Evolutionary conservation across 805 yeast species (phyloP).

Genomic region (Saccharomycopsis synnaedendra): DNA sequence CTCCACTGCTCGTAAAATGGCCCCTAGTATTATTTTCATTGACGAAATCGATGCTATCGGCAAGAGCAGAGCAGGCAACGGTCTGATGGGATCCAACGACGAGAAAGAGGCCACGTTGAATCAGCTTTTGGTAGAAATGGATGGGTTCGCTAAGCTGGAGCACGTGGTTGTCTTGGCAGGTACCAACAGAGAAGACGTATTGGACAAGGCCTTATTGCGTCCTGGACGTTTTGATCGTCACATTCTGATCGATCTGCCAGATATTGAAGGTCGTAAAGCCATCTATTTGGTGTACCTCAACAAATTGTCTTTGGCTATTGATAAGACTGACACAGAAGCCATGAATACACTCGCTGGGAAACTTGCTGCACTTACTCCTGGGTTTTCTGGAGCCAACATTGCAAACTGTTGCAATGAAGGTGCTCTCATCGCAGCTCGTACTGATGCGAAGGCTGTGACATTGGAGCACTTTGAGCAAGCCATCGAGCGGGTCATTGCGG

Average conservation of each 20-base stretch:
- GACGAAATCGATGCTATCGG: slow-evolving; percentile 99
- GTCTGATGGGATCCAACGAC: slow-evolving; percentile 71
- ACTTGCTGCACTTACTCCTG: slow-evolving; percentile 93
- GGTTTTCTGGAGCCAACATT: slow-evolving; percentile 97
- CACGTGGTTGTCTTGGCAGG: slow-evolving; percentile 97
- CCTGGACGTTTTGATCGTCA: slow-evolving; percentile 98
- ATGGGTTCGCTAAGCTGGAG: slow-evolving; percentile 83
- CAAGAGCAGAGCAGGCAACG: slow-evolving; percentile 72
- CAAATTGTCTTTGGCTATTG: slow-evolving; percentile 50
- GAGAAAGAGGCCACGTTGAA: slow-evolving; percentile 95
- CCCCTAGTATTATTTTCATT: slow-evolving; percentile 92
- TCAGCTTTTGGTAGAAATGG: slow-evolving; percentile 97
- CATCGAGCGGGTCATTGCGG: slow-evolving; percentile 94
- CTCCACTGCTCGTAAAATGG: slow-evolving; percentile 82
- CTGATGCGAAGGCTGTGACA: slow-evolving; percentile 56
- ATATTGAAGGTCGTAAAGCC: slow-evolving; percentile 87
- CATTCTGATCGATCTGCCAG: slow-evolving; percentile 84
- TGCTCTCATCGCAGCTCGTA: slow-evolving; percentile 92
- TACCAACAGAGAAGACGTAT: slow-evolving; percentile 89
- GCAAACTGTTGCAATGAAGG: slow-evolving; percentile 97
- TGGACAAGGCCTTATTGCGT: slow-evolving; percentile 86
- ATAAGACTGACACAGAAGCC: slow-evolving; percentile 29
- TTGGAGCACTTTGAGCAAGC: slow-evolving; percentile 86
- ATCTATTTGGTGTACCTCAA: slow-evolving; percentile 80
- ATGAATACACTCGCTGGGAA: slow-evolving; percentile 63